Conservation (phyloP, 768 basidiomycete genomes). For the Tricholoma terreum region DNA sequence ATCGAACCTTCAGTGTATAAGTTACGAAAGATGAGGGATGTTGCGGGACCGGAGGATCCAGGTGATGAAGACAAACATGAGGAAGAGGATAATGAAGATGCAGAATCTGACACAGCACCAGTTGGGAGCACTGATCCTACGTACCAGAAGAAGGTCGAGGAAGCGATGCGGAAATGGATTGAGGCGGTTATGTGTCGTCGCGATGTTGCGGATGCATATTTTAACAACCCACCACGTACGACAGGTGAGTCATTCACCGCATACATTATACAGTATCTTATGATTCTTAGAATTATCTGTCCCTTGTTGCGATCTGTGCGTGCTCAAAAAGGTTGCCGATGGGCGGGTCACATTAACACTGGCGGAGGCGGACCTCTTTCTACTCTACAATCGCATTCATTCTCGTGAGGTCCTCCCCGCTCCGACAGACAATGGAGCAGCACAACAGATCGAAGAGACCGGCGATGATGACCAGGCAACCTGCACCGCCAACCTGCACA, state of each 20-base stretch:
- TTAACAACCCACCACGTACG: not conserved
- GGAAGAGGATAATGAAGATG: not conserved
- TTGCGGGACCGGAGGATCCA: not conserved
- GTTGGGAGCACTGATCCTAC: not conserved
- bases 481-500: not conserved
- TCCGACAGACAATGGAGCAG: not conserved
- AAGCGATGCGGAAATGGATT: not conserved
- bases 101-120: not conserved
- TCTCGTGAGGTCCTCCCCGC: not conserved
- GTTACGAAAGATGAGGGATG: not conserved
- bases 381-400: not conserved
- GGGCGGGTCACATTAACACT: not conserved
- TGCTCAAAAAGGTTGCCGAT: not conserved
- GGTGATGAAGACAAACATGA: not conserved
- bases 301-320: not conserved
- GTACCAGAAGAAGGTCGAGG: not conserved
- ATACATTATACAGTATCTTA: not conserved
- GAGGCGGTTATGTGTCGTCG: not conserved
- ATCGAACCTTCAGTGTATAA: not conserved
- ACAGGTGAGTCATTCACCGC: not conserved
- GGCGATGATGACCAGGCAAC: not conserved
- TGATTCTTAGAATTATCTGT: not conserved
- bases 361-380: not conserved
- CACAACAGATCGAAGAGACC: not conserved
- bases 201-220: not conserved